Percentiles rank a stretch among this genome's conserved stretches.
Evolutionary conservation across 176 grass and related monocot species (phyloP).

Genomic region (Thinopyrum elongatum): DNA sequence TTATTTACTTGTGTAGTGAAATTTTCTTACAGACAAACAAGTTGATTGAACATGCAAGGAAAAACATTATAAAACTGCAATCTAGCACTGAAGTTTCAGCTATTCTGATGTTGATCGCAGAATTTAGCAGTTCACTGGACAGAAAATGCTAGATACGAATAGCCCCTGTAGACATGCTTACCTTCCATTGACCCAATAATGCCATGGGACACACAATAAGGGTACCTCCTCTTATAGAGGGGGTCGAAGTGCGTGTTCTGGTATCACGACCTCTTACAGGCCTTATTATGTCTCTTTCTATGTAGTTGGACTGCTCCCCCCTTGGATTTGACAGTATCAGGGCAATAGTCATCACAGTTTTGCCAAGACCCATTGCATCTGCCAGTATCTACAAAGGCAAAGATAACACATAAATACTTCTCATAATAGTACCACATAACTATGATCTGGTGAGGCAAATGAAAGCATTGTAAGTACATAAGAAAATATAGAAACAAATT

Average conservation of each 20-base stretch:
- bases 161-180: constrained; percentile 11
- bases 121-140: neutral
- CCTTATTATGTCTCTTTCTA: constrained; percentile 15
- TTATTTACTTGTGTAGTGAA: constrained; percentile 16
- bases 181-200: constrained; percentile 95
- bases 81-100: neutral
- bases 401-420: constrained; percentile 17
- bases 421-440: neutral
- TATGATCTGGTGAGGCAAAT: neutral
- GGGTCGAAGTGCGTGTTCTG: neutral
- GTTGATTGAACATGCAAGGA: neutral
- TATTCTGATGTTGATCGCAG: neutral
- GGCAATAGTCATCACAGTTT: constrained; percentile 97
- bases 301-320: constrained; percentile 36
- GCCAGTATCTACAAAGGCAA: constrained; percentile 73
- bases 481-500: neutral
- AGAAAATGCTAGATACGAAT: neutral
- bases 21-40: neutral
- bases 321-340: constrained; percentile 72
- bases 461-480: neutral
- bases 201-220: constrained; percentile 86
- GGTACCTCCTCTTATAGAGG: constrained; percentile 61
- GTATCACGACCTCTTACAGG: neutral
- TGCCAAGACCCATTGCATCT: constrained; percentile 95
- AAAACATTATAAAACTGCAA: neutral